These are phyloP conservation scores for Aspergillus fischeri DNA, from an alignment of 2,329 filamentous ascomycete genomes.

Conservation along the genomic window DNA sequence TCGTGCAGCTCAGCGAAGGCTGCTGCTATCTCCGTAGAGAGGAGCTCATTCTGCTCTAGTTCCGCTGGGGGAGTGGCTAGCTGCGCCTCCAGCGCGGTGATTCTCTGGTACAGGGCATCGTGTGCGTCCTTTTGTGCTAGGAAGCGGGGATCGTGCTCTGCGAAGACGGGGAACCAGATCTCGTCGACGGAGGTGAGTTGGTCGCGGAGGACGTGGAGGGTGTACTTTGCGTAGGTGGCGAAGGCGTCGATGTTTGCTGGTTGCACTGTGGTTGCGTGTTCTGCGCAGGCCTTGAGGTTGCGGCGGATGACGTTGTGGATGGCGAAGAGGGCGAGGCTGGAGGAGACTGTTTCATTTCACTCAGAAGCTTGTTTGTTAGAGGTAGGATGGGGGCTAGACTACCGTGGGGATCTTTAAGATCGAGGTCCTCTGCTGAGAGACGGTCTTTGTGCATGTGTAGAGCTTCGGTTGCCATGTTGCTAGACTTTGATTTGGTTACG, in stretches of 20 bases:
- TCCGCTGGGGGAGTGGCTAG: not conserved
- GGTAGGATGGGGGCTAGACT: no score
- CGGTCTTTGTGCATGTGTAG: slow-evolving; percentile 5
- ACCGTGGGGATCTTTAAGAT: slow-evolving; percentile 7
- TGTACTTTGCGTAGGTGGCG: slow-evolving; percentile 2
- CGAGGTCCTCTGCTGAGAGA: slow-evolving; percentile 3
- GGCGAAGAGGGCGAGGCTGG: slow-evolving; percentile 2
- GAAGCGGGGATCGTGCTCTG: not conserved
- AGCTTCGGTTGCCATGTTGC: not conserved
- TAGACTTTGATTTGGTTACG: not conserved
- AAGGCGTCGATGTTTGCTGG: not conserved
- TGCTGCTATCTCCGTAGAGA: not conserved
- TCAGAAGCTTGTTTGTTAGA: not conserved
- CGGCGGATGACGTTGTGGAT: slow-evolving; percentile 7
- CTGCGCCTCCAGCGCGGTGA: not conserved
- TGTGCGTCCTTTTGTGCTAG: not conserved
- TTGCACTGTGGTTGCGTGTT: not conserved
- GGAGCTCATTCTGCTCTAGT: not conserved
- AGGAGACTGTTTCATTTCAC: not conserved
- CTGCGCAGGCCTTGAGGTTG: slow-evolving; percentile 2
- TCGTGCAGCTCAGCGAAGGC: not conserved
- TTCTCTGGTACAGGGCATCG: not conserved
- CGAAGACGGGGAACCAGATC: slow-evolving; percentile 1
- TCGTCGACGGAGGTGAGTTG: slow-evolving; percentile 1
- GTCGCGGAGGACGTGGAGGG: slow-evolving; percentile 1